These are phyloP conservation scores for Boletus sp. DNA, from an alignment of 768 basidiomycete species.

Conservation along the genomic window DNA sequence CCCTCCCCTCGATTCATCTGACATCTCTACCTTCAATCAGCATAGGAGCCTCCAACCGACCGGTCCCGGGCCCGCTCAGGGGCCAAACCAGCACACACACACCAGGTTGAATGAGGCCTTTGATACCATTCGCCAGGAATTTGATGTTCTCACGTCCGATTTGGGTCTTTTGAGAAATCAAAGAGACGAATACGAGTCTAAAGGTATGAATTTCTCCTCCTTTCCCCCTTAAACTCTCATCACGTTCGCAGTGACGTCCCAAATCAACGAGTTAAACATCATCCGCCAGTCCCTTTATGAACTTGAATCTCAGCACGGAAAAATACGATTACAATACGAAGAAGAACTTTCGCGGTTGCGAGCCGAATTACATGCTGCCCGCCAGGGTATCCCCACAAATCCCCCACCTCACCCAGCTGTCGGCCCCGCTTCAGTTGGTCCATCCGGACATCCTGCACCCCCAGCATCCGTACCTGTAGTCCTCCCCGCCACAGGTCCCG, in stretches of 20 bases:
- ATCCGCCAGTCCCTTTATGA: conserved; percentile 91
- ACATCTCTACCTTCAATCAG: conserved; percentile 26
- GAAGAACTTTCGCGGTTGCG: conserved; percentile 75
- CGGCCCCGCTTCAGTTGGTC: conserved; percentile 33
- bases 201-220: conserved; percentile 47
- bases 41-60: conserved; percentile 56
- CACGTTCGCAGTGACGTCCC: conserved; percentile 54
- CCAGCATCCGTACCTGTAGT: conserved; percentile 31
- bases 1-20: conserved; percentile 9
- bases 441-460: conserved; percentile 33
- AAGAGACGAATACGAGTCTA: conserved; percentile 86
- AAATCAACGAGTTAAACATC: conserved; percentile 86
- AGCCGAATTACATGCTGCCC: conserved; percentile 57
- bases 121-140: conserved; percentile 80
- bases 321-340: conserved; percentile 84
- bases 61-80: conserved; percentile 42
- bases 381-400: conserved; percentile 37
- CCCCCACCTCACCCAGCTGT: conserved; percentile 35
- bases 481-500: conserved; percentile 29
- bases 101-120: conserved; percentile 70
- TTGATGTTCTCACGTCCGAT: conserved; percentile 71
- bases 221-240: conserved; percentile 8
- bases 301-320: conserved; percentile 83
- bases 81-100: conserved; percentile 38
- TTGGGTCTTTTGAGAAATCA: conserved; percentile 65